phyloP scores from a whole-genome alignment of 208 protist genomes.

The Borovskyia barvae region DNA sequence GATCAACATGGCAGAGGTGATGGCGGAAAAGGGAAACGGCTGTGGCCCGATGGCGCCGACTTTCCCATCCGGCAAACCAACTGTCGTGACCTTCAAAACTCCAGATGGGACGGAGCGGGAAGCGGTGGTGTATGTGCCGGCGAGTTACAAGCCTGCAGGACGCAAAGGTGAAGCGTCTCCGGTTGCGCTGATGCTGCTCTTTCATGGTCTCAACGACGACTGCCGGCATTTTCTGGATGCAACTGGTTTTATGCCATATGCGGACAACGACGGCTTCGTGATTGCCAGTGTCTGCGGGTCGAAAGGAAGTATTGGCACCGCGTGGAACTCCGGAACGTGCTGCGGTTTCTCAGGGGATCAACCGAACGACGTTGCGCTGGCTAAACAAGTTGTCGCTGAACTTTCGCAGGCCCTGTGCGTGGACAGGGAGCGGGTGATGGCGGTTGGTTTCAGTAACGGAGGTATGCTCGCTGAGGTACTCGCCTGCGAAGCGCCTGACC shows the following conservation, averaged over 20 bases:
- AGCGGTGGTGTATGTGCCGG: constrained; percentile 51
- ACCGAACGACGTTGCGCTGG: constrained; percentile 60
- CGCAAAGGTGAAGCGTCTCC: neutral
- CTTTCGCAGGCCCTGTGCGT: constrained; percentile 30
- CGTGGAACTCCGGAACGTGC: constrained; percentile 73
- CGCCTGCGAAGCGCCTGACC: constrained; percentile 35
- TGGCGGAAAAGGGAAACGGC: neutral
- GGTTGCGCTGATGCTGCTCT: constrained; percentile 47
- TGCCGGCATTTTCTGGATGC: constrained; percentile 54
- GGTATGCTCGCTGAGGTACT: constrained; percentile 76
- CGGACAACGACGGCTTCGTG: constrained; percentile 49
- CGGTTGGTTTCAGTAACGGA: constrained; percentile 81
- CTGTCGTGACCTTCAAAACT: constrained; percentile 34
- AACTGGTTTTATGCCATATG: constrained; percentile 48
- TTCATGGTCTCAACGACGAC: constrained; percentile 70
- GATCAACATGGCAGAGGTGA: constrained; percentile 1
- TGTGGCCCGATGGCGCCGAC: constrained; percentile 4
- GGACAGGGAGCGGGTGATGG: constrained; percentile 42
- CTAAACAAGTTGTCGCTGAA: constrained; percentile 27
- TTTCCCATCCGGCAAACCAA: constrained; percentile 26
- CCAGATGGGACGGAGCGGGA: constrained; percentile 16
- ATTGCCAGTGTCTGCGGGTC: constrained; percentile 66
- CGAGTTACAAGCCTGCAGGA: constrained; percentile 5
- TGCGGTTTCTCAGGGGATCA: constrained; percentile 51
- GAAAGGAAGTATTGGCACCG: constrained; percentile 46